These are phyloP conservation scores for Talaromyces atroroseus DNA, from an alignment of 2,329 filamentous ascomycete genomes.

Conservation along the genomic window DNA sequence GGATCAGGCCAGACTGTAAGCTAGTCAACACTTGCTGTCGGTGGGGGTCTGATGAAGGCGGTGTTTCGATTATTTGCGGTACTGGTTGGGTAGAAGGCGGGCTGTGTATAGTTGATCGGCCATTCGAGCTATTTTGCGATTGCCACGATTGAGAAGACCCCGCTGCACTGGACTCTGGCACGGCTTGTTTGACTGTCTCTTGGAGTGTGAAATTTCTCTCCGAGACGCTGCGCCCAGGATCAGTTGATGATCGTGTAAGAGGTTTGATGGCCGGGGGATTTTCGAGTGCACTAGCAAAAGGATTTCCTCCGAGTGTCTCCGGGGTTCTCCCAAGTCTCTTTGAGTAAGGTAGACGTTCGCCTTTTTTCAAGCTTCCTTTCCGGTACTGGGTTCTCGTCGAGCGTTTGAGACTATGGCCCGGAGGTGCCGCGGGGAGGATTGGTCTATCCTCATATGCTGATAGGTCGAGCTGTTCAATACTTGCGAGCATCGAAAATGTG, in stretches of 20 bases:
- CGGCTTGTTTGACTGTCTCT: slow-evolving; percentile 1
- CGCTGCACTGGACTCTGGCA: slow-evolving; percentile 24
- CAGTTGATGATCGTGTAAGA: slow-evolving; percentile 32
- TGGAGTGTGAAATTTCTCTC: slow-evolving; percentile 4
- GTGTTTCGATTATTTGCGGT: slow-evolving; percentile 60
- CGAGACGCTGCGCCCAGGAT: slow-evolving; percentile 25
- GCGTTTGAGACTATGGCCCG: slow-evolving; percentile 73
- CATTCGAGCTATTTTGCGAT: slow-evolving; percentile 53
- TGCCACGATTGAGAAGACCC: slow-evolving; percentile 45
- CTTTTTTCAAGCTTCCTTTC: slow-evolving; percentile 76
- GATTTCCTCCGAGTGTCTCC: slow-evolving; percentile 56
- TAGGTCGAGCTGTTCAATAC: slow-evolving; percentile 40
- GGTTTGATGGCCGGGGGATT: slow-evolving; percentile 28
- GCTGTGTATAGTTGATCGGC: slow-evolving; percentile 49
- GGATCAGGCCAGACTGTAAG: slow-evolving; percentile 33
- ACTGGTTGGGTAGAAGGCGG: slow-evolving; percentile 45
- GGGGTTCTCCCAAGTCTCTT: slow-evolving; percentile 62
- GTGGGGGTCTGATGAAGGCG: slow-evolving; percentile 32
- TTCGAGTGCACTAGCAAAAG: slow-evolving; percentile 33
- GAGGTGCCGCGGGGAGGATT: slow-evolving; percentile 69
- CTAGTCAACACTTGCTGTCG: background rate
- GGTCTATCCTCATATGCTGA: slow-evolving; percentile 66
- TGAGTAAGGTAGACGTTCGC: slow-evolving; percentile 68
- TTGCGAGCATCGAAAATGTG: slow-evolving; percentile 52
- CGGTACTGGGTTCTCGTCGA: slow-evolving; percentile 91